Percentiles rank a stretch among this genome's conserved stretches.
Evolutionary conservation across 2,329 filamentous ascomycete species (phyloP).

Genomic region (Eurotiales sp.): DNA sequence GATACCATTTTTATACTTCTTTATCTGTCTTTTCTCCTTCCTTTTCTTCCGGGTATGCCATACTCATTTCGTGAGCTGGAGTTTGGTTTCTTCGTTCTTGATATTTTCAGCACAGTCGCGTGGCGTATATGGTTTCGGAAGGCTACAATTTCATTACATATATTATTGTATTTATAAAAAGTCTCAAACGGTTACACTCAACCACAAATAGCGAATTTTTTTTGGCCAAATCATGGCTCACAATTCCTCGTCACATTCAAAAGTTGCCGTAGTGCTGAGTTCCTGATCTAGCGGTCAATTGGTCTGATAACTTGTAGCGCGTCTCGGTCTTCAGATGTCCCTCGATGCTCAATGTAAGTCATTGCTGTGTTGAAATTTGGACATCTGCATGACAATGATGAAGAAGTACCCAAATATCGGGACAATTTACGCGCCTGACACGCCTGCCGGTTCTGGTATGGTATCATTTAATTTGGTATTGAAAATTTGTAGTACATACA

Average conservation of each 20-base stretch:
- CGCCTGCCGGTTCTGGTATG: neutral
- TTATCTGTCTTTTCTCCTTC: neutral
- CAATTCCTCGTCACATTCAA: too few relatives aligned
- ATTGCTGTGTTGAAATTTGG: too few relatives aligned
- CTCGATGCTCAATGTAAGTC: neutral
- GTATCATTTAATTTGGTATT: slow-evolving; percentile 7
- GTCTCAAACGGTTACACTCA: neutral
- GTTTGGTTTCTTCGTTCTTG: neutral
- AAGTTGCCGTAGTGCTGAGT: too few relatives aligned
- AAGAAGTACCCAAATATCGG: neutral
- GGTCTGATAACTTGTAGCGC: too few relatives aligned
- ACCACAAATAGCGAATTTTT: neutral
- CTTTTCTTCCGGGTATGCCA: neutral
- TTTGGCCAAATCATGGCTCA: neutral
- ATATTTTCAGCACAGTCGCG: neutral
- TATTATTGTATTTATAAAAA: neutral
- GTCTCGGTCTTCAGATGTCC: too few relatives aligned
- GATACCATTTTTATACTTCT: neutral
- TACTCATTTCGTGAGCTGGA: slow-evolving; percentile 5
- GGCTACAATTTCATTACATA: neutral
- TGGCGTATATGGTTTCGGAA: slow-evolving; percentile 2
- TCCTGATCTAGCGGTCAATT: too few relatives aligned
- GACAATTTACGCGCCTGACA: neutral
- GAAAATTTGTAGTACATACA: slow-evolving; percentile 7
- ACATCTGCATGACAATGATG: too few relatives aligned